Evolutionary conservation across 352 stramenopile genomes (phyloP).

Genomic region (Phytophthora sp.): DNA sequence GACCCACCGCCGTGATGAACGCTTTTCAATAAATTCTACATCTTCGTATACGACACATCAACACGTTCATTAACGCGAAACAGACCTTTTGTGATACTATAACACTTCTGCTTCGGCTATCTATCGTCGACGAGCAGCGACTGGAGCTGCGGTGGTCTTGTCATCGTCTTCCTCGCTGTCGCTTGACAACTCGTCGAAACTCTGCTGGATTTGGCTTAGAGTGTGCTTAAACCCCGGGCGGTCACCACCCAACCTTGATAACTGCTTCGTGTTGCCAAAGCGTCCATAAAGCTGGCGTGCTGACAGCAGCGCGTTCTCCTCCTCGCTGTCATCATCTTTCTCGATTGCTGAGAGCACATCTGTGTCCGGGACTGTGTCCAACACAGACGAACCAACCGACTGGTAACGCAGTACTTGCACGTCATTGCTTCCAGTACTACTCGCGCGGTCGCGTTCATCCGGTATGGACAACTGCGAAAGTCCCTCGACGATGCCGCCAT

Average conservation of each 20-base stretch:
- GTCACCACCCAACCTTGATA: slow-evolving; percentile 47
- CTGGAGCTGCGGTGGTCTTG: neutral
- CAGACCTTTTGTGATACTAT: slow-evolving; percentile 18
- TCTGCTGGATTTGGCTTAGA: slow-evolving; percentile 66
- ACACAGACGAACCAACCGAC: slow-evolving; percentile 34
- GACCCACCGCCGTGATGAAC: too few relatives aligned
- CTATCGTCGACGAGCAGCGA: slow-evolving; percentile 15
- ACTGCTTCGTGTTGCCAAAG: slow-evolving; percentile 56
- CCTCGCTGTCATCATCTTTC: slow-evolving; percentile 41
- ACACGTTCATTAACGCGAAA: slow-evolving; percentile 30
- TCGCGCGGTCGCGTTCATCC: slow-evolving; percentile 25
- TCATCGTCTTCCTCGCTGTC: slow-evolving; percentile 44
- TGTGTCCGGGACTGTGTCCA: slow-evolving; percentile 24
- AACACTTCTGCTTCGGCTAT: neutral
- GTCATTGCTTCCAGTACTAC: slow-evolving; percentile 25
- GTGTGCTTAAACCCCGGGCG: slow-evolving; percentile 53
- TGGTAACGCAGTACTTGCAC: slow-evolving; percentile 30
- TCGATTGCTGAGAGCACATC: slow-evolving; percentile 10
- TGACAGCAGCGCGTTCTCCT: slow-evolving; percentile 48
- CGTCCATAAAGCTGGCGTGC: slow-evolving; percentile 47
- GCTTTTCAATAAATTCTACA: too few relatives aligned
- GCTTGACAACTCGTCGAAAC: slow-evolving; percentile 62
- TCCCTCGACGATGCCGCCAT: slow-evolving; percentile 1
- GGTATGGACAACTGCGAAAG: neutral
- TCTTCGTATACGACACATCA: slow-evolving; percentile 13